phyloP scores from a whole-genome alignment of 2,329 filamentous ascomycete genomes.

The Madurella mycetomatis region DNA sequence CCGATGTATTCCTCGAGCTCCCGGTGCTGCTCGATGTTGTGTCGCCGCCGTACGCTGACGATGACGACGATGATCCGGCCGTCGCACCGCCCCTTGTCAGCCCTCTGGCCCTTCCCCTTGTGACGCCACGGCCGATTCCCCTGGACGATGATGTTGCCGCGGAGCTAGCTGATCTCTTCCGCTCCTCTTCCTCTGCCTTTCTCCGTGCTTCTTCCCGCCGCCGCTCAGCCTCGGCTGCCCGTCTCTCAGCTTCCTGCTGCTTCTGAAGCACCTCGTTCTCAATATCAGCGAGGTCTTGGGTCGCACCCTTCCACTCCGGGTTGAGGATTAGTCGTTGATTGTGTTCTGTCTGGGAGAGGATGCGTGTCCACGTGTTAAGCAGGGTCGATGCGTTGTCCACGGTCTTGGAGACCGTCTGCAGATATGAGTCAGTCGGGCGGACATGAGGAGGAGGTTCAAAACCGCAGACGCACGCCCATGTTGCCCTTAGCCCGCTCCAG shows the following conservation, averaged over 20 bases:
- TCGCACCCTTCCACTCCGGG: slow-evolving; percentile 83
- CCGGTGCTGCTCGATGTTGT: slow-evolving; percentile 29
- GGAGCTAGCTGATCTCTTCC: slow-evolving; percentile 38
- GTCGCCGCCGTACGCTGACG: slow-evolving; percentile 19
- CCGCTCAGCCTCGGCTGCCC: slow-evolving; percentile 72
- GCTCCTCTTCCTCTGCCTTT: slow-evolving; percentile 59
- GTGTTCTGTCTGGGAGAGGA: slow-evolving; percentile 94
- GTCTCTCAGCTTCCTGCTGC: slow-evolving; percentile 73
- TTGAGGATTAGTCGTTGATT: slow-evolving; percentile 90
- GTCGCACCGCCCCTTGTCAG: slow-evolving; percentile 8
- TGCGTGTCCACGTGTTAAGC: slow-evolving; percentile 92
- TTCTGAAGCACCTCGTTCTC: slow-evolving; percentile 72
- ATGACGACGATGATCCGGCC: slow-evolving; percentile 12
- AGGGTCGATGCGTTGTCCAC: slow-evolving; percentile 84
- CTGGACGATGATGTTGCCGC: slow-evolving; percentile 27
- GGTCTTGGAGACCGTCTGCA: slow-evolving; percentile 75
- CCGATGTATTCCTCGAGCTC: slow-evolving; percentile 35
- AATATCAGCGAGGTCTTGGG: slow-evolving; percentile 77
- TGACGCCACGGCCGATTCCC: slow-evolving; percentile 15
- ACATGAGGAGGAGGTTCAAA: neutral
- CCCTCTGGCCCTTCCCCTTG: slow-evolving; percentile 20
- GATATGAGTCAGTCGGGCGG: slow-evolving; percentile 8
- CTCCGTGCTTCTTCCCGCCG: slow-evolving; percentile 66
- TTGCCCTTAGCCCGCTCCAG: slow-evolving; percentile 69
- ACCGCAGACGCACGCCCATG: slow-evolving; percentile 58